These are phyloP conservation scores for Thalassiosira delicatula DNA, from an alignment of 352 stramenopile genomes.

Conservation along the genomic window DNA sequence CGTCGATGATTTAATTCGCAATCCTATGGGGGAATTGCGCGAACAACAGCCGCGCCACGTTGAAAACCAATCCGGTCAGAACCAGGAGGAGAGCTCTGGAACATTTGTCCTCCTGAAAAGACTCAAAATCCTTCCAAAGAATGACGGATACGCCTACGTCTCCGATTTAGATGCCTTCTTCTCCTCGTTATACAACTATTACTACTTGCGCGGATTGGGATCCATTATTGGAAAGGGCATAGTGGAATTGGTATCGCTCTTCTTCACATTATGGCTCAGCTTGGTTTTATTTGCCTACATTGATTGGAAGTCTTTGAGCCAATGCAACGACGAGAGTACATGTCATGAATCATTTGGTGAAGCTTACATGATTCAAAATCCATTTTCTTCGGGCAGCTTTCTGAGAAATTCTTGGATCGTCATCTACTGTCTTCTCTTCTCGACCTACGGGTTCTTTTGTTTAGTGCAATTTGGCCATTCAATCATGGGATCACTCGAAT, in stretches of 20 bases:
- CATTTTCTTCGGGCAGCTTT: too few species aligned
- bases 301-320: constrained; percentile 91
- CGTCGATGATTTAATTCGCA: constrained; percentile 36
- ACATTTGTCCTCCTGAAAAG: constrained; percentile 74
- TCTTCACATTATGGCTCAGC: constrained; percentile 92
- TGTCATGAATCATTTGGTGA: too few species aligned
- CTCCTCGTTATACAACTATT: constrained; percentile 79
- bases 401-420: constrained; percentile 56
- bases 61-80: constrained; percentile 7
- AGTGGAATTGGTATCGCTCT: constrained; percentile 89
- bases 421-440: constrained; percentile 87
- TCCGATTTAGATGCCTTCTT: constrained; percentile 81
- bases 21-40: constrained; percentile 11
- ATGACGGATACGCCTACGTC: constrained; percentile 72
- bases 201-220: constrained; percentile 76
- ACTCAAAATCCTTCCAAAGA: constrained; percentile 55
- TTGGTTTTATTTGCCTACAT: constrained; percentile 92
- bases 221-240: constrained; percentile 85
- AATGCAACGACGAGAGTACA: constrained; percentile 85
- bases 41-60: neutral
- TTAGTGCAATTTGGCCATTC: constrained; percentile 87
- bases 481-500: constrained; percentile 89
- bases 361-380: too few species aligned
- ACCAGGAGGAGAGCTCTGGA: constrained; percentile 10
- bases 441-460: constrained; percentile 90